These are phyloP conservation scores for Cadophora gregata DNA, from an alignment of 2,329 filamentous ascomycete species.

Conservation along the genomic window DNA sequence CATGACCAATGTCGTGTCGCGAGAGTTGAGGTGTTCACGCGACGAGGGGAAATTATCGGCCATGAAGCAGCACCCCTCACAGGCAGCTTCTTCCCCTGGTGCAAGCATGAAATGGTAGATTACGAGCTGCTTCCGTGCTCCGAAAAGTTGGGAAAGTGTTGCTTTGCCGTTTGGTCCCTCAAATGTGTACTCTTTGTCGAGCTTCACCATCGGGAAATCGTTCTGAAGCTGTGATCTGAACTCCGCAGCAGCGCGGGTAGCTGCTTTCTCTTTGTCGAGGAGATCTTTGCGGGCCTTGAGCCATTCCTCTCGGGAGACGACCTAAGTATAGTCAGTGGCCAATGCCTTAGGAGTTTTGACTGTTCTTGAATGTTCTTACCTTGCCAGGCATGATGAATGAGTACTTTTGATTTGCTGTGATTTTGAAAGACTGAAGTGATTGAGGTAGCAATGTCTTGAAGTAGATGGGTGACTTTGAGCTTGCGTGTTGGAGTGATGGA, in stretches of 20 bases:
- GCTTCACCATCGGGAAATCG: conserved; percentile 49
- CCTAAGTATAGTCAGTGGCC: conserved; percentile 30
- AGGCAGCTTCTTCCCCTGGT: conserved; percentile 46
- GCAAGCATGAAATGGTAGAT: conserved; percentile 56
- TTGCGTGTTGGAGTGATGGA: background rate
- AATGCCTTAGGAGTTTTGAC: no score
- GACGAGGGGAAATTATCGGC: conserved; percentile 48
- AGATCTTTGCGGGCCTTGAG: conserved; percentile 45
- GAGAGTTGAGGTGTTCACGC: conserved; percentile 46
- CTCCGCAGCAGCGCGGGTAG: conserved; percentile 41
- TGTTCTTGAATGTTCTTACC: conserved; percentile 20
- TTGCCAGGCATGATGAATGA: conserved; percentile 33
- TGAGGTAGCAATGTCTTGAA: background rate
- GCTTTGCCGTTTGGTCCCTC: conserved; percentile 41
- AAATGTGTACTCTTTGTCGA: conserved; percentile 48
- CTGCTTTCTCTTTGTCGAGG: conserved; percentile 47
- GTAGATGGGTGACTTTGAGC: background rate
- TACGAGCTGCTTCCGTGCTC: conserved; percentile 46
- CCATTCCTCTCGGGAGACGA: conserved; percentile 47
- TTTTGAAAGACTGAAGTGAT: background rate
- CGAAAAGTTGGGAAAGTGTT: conserved; percentile 45
- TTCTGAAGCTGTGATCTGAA: conserved; percentile 43
- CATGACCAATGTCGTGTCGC: conserved; percentile 48
- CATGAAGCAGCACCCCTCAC: conserved; percentile 48
- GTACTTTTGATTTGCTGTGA: background rate